These are phyloP conservation scores for Adansonia digitata DNA, from an alignment of 345 rosid species.

Conservation along the genomic window DNA sequence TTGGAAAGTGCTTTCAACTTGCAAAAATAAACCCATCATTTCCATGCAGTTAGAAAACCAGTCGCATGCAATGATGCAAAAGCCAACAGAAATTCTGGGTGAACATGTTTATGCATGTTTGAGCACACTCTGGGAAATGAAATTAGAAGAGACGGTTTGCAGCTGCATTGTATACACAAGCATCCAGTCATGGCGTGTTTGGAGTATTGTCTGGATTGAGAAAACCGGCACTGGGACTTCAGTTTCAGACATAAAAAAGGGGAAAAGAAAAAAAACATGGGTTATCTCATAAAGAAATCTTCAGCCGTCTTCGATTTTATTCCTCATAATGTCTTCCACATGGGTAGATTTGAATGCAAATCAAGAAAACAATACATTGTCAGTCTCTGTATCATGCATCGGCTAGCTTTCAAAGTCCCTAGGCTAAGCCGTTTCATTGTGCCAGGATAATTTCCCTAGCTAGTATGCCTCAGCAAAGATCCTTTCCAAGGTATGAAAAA, in stretches of 20 bases:
- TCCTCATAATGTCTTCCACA: slow-evolving; percentile 5
- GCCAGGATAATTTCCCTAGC: neutral
- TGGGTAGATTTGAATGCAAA: neutral
- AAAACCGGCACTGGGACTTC: too few relatives aligned
- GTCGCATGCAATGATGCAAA: slow-evolving; percentile 2
- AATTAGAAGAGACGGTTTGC: too few relatives aligned
- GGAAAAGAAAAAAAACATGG: too few relatives aligned
- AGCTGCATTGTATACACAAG: too few relatives aligned
- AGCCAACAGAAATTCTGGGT: neutral
- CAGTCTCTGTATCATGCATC: neutral
- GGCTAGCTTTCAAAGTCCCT: neutral
- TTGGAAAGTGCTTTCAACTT: slow-evolving; percentile 1
- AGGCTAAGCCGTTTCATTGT: neutral
- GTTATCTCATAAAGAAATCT: neutral
- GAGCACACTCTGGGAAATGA: neutral
- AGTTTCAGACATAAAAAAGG: too few relatives aligned
- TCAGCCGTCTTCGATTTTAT: neutral
- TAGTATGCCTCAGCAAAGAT: neutral
- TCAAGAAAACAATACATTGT: neutral
- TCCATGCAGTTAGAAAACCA: neutral
- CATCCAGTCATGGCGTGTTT: too few relatives aligned
- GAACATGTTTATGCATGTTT: slow-evolving; percentile 3
- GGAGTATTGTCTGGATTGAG: too few relatives aligned
- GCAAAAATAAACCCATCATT: neutral
- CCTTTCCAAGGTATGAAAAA: neutral